Base-by-base conservation (phyloP, 2,329 filamentous ascomycete genomes). In the Colletotrichum chlorophyti region DNA sequence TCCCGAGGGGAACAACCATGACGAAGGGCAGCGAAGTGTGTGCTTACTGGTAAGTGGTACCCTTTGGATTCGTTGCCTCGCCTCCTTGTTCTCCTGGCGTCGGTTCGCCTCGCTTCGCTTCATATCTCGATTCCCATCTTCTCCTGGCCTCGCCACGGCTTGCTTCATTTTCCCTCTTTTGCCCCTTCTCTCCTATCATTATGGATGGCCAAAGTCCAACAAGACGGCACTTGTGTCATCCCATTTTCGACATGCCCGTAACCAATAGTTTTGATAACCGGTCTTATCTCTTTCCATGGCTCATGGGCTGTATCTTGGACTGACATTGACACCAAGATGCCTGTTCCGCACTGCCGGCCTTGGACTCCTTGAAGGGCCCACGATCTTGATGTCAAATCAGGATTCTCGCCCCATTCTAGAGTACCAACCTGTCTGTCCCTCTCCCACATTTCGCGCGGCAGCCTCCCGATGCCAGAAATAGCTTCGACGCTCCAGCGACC, bases 381-480 rank as follows among this genome's bases (percentile, higher is more conserved):
- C 24, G 38, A 55, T 17, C 31, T 24, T 43, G 35, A 55, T 24
- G 37, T 40, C 51, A 50, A 54, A 50, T 40, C 50, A 41, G 24
- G 32, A 24, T 26, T 23, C 27, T 26, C 19, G 9, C 38, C 38
- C 42, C 38, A 29, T 59, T 55, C 51, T 55, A 45, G 43, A 55
- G 55, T n/a, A 34, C 29, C 50, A 27, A 41, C 32, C 24, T 43
- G 31, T 55, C 26, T 34, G 19, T 17, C 17, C 21, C 31, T 49
- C 40, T 53, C 21, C 53, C 32, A 58, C 47, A 19, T 12, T 27
- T 49, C 51, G 43, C n/a, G 41, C 51, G 55, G 51, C 43, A 49
- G 31, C 51, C 21, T 50, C 26, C 45, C 57, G 51, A 49, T 38
- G 43, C 57, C 43, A 55, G 43, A 60, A 57, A 60, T 60, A 60